Conservation (phyloP, 2,329 filamentous ascomycete species). For the Tolypocladium pustulatum region DNA sequence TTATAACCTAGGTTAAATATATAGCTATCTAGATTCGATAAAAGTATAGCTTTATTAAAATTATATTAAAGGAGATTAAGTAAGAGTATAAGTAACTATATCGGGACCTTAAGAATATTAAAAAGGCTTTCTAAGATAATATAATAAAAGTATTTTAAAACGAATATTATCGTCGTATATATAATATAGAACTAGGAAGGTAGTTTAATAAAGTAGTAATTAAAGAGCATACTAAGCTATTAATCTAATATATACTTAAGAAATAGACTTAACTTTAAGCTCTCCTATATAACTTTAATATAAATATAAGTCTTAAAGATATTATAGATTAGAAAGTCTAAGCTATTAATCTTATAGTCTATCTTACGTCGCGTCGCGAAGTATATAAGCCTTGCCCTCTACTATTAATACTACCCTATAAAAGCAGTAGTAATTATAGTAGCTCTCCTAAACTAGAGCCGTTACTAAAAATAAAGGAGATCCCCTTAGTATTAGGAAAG, state of each 20-base stretch:
- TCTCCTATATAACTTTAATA: not conserved
- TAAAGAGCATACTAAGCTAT: not conserved
- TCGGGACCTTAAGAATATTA: not conserved
- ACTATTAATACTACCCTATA: not conserved
- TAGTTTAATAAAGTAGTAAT: not conserved
- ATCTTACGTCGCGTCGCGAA: constrained; percentile 3
- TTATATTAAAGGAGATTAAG: not conserved
- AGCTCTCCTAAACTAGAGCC: not conserved
- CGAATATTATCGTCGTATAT: not conserved
- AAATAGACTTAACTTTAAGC: not conserved
- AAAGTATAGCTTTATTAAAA: not conserved
- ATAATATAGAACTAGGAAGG: not conserved
- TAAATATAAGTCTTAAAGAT: not conserved
- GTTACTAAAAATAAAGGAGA: not conserved
- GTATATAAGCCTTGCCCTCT: not conserved
- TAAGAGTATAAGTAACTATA: not conserved
- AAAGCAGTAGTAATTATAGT: not conserved
- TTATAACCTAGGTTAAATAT: not conserved
- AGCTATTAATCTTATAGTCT: constrained; percentile 4
- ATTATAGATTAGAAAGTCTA: not conserved
- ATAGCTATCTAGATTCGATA: not conserved
- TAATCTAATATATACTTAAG: not conserved
- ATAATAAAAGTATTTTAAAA: not conserved
- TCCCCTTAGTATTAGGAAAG: constrained; percentile 2
- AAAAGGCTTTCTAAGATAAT: not conserved